Conservation (phyloP, 2,329 filamentous ascomycete species). For the Colletotrichum sublineola region DNA sequence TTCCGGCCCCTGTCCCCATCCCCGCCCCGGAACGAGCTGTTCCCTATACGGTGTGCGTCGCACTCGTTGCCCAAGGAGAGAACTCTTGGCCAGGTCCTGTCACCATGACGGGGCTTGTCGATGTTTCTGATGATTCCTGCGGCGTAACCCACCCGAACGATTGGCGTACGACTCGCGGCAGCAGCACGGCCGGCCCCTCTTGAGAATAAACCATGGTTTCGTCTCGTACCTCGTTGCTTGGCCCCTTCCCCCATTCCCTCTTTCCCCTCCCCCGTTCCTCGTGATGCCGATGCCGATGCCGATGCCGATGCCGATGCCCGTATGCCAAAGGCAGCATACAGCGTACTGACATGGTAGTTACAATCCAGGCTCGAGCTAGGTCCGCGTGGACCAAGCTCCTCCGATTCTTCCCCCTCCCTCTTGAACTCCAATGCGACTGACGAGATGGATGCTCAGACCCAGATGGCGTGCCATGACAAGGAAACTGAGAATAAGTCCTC, state of each 20-base stretch:
- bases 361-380: not conserved
- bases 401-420: not conserved
- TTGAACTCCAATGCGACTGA: not conserved
- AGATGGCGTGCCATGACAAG: not conserved
- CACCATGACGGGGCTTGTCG: conserved; percentile 17
- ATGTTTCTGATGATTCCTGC: conserved; percentile 31
- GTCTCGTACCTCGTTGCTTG: not conserved
- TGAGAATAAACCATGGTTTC: conserved; percentile 5
- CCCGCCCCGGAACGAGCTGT: not conserved
- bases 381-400: conserved; percentile 8
- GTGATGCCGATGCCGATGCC: not conserved
- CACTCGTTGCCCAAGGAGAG: conserved; percentile 22
- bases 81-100: conserved; percentile 30
- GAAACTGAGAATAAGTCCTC: not conserved
- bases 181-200: conserved; percentile 5
- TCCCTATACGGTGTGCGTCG: conserved; percentile 11
- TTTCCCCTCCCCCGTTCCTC: not conserved
- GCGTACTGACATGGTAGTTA: not conserved
- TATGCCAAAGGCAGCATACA: not conserved
- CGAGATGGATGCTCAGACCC: conserved; percentile 4
- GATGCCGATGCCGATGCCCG: not conserved
- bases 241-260: no score
- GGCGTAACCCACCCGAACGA: conserved; percentile 13
- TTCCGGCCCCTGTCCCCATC: not conserved
- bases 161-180: conserved; percentile 19